Evolutionary conservation across 1,284 basidiomycete genomes (phyloP).

Genomic region (Mycosarcoma maydis): DNA sequence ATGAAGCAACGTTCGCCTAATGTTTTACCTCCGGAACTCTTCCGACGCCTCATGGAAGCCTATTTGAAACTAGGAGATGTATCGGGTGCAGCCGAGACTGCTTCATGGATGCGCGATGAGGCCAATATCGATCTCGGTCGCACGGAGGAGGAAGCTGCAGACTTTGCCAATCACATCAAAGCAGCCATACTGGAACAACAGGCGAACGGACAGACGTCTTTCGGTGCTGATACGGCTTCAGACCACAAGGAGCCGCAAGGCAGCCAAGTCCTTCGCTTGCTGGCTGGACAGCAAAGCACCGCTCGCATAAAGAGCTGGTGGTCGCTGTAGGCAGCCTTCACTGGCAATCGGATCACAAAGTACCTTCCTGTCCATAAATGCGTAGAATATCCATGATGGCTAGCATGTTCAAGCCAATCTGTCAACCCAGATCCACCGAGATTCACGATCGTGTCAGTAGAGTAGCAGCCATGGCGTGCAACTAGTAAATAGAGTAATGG

Average conservation of each 20-base stretch:
- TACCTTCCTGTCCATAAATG: no score
- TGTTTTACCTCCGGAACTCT: conserved; percentile 21
- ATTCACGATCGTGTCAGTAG: no score
- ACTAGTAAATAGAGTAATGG: no score
- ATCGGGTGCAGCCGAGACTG: conserved; percentile 38
- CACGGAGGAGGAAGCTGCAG: not conserved
- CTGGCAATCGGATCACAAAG: no score
- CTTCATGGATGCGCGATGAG: conserved; percentile 50
- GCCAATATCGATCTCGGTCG: conserved; percentile 23
- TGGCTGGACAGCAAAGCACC: conserved; percentile 36
- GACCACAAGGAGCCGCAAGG: not conserved
- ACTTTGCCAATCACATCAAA: conserved; percentile 35
- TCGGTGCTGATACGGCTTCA: no score
- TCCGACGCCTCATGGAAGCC: conserved; percentile 28
- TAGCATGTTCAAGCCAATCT: no score
- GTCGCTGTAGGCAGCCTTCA: no score
- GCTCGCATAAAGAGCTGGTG: conserved; percentile 37
- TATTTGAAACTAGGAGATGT: conserved; percentile 32
- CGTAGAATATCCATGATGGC: not conserved
- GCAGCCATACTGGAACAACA: conserved; percentile 13
- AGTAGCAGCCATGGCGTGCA: not conserved
- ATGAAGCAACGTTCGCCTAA: conserved; percentile 11
- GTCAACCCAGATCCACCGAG: no score
- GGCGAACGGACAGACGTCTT: no score
- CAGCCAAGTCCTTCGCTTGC: conserved; percentile 30